Percentiles rank a stretch among this genome's conserved stretches.
These are phyloP conservation scores for Pseudocercospora vitis DNA, from an alignment of 2,329 filamentous ascomycete genomes.

Conservation along the genomic window DNA sequence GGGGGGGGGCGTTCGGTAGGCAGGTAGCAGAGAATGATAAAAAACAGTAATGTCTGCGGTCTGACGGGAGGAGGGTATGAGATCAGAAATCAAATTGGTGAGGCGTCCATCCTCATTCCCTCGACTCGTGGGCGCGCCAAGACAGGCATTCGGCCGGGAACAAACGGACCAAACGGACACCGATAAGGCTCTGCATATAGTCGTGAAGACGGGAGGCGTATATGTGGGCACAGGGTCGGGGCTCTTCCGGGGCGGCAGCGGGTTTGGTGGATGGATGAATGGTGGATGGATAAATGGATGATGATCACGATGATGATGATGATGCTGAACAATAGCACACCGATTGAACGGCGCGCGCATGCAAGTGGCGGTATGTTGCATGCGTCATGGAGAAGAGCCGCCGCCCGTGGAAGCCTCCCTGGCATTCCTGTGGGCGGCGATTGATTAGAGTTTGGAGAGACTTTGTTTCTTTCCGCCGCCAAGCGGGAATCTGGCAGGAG, in stretches of 20 bases:
- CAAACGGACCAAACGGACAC: too few species aligned
- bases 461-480: constrained; percentile 2
- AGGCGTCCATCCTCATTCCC: neutral
- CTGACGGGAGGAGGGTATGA: too few species aligned
- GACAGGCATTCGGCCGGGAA: neutral
- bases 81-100: neutral
- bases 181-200: neutral
- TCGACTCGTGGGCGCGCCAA: neutral
- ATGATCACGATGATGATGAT: too few species aligned
- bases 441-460: neutral
- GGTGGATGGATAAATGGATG: neutral
- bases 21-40: neutral
- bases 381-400: constrained; percentile 3
- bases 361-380: neutral
- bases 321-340: too few species aligned
- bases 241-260: too few species aligned
- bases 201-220: neutral
- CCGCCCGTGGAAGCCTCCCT: too few species aligned
- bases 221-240: too few species aligned
- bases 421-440: neutral
- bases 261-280: too few species aligned
- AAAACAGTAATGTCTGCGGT: too few species aligned
- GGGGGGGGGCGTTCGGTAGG: neutral
- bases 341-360: too few species aligned
- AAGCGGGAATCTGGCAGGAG: constrained; percentile 1